Evolutionary conservation across 192 early-diverging fungal species (phyloP).

Genomic region (Paraglomus occultum): DNA sequence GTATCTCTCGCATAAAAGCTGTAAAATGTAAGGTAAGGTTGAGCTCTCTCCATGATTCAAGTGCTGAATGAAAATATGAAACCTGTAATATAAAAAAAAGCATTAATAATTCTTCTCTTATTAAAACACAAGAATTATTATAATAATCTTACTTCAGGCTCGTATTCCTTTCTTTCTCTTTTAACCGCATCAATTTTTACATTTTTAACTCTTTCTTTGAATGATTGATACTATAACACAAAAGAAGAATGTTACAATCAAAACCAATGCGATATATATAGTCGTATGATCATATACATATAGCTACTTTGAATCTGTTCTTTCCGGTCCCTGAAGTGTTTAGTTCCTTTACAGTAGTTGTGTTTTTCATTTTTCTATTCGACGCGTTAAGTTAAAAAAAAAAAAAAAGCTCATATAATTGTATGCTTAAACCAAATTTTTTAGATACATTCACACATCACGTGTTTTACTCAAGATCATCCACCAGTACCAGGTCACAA

Average conservation of each 20-base stretch:
- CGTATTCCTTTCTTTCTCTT: conserved; percentile 51
- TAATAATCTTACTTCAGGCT: conserved; percentile 43
- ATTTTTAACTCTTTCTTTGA: conserved; percentile 64
- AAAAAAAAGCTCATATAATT: no score
- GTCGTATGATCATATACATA: conserved; percentile 6
- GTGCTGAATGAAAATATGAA: conserved; percentile 81
- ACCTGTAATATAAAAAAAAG: conserved; percentile 28
- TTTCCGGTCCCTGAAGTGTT: conserved; percentile 60
- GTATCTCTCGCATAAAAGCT: conserved; percentile 66
- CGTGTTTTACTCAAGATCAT: no score
- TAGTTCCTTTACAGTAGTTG: conserved; percentile 48
- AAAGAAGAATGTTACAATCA: not conserved
- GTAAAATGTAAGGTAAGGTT: conserved; percentile 85
- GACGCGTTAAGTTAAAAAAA: no score
- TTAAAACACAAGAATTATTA: not conserved
- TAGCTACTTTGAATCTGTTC: conserved; percentile 63
- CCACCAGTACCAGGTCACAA: no score
- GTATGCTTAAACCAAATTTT: no score
- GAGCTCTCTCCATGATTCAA: conserved; percentile 86
- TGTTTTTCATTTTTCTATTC: conserved; percentile 36
- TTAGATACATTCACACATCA: no score
- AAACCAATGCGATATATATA: not conserved
- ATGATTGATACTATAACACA: conserved; percentile 70
- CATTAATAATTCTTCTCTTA: not conserved
- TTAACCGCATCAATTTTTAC: conserved; percentile 80